Conservation (phyloP, 768 basidiomycete genomes). For the Trametes cinnabarina region DNA sequence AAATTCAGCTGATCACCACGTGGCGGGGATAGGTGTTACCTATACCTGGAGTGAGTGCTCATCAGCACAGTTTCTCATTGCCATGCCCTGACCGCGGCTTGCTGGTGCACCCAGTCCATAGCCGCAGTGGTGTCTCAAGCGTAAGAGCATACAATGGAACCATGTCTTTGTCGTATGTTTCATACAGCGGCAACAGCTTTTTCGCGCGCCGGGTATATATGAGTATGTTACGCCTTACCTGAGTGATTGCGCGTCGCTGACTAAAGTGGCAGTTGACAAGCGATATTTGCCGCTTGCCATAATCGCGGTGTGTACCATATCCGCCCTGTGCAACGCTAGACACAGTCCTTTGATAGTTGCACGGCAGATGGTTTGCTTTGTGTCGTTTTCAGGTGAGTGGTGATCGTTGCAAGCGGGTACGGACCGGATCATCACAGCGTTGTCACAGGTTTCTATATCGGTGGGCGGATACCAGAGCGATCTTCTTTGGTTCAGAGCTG, state of each 20-base stretch:
- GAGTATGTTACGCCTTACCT: background rate
- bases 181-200: background rate
- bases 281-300: background rate
- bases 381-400: background rate
- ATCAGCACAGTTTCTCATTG: background rate
- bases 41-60: background rate
- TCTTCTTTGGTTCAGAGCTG: too few species aligned
- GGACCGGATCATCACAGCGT: background rate
- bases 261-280: background rate
- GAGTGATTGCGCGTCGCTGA: background rate
- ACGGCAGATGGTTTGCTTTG: background rate
- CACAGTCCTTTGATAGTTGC: background rate
- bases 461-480: too few species aligned
- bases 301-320: background rate
- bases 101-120: slow-evolving; percentile 1
- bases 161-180: background rate
- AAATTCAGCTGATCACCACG: background rate
- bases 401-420: background rate
- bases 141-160: background rate
- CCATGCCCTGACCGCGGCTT: background rate
- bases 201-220: slow-evolving; percentile 9
- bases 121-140: background rate
- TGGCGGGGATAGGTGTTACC: background rate
- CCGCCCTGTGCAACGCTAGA: background rate
- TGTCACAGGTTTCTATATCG: background rate